These are phyloP conservation scores for Beauveria pseudobassiana DNA, from an alignment of 2,329 filamentous ascomycete species.

Conservation along the genomic window DNA sequence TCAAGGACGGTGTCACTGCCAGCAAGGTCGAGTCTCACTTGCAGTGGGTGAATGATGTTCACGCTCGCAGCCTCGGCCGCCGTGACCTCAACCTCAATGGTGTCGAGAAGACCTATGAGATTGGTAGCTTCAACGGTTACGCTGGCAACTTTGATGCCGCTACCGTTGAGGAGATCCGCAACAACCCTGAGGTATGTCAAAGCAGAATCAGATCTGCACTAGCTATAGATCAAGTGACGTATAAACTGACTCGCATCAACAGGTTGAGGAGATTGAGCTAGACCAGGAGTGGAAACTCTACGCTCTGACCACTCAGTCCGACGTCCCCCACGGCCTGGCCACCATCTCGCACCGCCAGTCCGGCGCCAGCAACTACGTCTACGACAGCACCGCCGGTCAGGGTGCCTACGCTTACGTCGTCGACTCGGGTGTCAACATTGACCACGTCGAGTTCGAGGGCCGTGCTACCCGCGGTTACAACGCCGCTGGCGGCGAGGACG, in stretches of 20 bases:
- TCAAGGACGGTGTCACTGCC: conserved; percentile 29
- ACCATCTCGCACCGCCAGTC: conserved; percentile 34
- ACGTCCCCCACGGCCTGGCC: conserved; percentile 36
- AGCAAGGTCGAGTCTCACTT: conserved; percentile 28
- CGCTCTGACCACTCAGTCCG: conserved; percentile 26
- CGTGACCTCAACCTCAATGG: conserved; percentile 26
- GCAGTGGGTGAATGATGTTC: conserved; percentile 24
- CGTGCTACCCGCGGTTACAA: conserved; percentile 33
- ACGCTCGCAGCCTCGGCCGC: conserved; percentile 25
- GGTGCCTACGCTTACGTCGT: conserved; percentile 57
- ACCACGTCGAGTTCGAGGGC: conserved; percentile 49
- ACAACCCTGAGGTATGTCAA: conserved; percentile 30
- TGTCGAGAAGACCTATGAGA: conserved; percentile 24
- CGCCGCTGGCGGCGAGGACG: conserved; percentile 42
- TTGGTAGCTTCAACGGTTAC: conserved; percentile 32
- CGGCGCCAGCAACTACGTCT: conserved; percentile 21
- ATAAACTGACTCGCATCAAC: neutral
- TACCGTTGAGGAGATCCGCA: conserved; percentile 33
- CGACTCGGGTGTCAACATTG: conserved; percentile 54
- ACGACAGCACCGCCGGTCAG: conserved; percentile 42
- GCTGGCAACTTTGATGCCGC: conserved; percentile 33
- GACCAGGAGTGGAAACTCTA: conserved; percentile 20
- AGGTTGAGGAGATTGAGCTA: conserved; percentile 28
- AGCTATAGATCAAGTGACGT: neutral
- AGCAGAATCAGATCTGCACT: neutral